Conservation (phyloP, 2,329 filamentous ascomycete species). For the Rhinocladiella mackenziei region DNA sequence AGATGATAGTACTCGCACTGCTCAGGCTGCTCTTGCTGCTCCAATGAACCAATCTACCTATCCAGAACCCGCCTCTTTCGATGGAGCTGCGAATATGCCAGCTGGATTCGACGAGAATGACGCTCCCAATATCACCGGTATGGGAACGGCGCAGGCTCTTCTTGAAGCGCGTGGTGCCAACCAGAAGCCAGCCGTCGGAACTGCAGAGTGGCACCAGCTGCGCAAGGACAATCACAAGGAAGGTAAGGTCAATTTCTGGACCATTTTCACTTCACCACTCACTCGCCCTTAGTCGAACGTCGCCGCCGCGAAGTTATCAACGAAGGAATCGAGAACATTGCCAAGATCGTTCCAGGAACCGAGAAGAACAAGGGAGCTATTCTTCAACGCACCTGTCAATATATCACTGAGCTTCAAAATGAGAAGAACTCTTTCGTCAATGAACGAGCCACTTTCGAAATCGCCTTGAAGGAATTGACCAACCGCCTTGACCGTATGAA, state of each 20-base stretch:
- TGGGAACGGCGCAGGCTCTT: slow-evolving; percentile 30
- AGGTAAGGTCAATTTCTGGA: slow-evolving; percentile 54
- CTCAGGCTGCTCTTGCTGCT: slow-evolving; percentile 45
- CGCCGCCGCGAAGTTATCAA: slow-evolving; percentile 97
- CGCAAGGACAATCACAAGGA: slow-evolving; percentile 98
- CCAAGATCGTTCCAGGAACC: slow-evolving; percentile 94
- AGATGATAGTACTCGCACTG: slow-evolving; percentile 43
- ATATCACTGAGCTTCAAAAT: slow-evolving; percentile 72
- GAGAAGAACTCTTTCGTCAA: slow-evolving; percentile 34
- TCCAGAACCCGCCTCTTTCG: slow-evolving; percentile 39
- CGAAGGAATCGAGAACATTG: slow-evolving; percentile 95
- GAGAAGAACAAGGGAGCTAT: slow-evolving; percentile 99
- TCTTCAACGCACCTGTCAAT: slow-evolving; percentile 84
- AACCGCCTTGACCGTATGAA: slow-evolving; percentile 94
- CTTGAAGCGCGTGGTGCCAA: slow-evolving; percentile 40
- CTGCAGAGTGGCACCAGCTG: slow-evolving; percentile 96
- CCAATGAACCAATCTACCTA: slow-evolving; percentile 44
- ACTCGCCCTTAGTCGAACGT: slow-evolving; percentile 68
- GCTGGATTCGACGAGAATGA: slow-evolving; percentile 17
- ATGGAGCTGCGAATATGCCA: slow-evolving; percentile 31
- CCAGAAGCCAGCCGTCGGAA: slow-evolving; percentile 84
- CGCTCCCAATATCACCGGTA: slow-evolving; percentile 31
- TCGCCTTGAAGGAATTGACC: slow-evolving; percentile 74
- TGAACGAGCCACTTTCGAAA: slow-evolving; percentile 44
- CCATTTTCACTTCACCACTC: too few relatives aligned